These are phyloP conservation scores for Pichia nanzhaoensis DNA, from an alignment of 805 yeast genomes.

Conservation along the genomic window DNA sequence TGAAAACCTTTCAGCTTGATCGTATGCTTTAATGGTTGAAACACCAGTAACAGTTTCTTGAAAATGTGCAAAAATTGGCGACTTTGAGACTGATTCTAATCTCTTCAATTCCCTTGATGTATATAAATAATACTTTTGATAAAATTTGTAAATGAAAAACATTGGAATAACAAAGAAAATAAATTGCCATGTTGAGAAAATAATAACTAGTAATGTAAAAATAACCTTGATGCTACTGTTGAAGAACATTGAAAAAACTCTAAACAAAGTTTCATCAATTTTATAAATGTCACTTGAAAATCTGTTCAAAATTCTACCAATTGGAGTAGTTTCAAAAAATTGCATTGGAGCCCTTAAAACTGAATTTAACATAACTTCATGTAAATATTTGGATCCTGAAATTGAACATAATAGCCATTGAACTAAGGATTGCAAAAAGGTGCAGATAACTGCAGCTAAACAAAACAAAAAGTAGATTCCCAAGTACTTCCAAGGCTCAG, in stretches of 20 bases:
- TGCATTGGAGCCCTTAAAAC: conserved; percentile 91
- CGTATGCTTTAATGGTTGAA: conserved; percentile 67
- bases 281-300: conserved; percentile 88
- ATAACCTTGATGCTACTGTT: conserved; percentile 53
- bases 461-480: conserved; percentile 75
- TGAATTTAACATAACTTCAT: conserved; percentile 60
- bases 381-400: conserved; percentile 71
- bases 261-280: conserved; percentile 71
- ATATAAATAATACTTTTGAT: conserved; percentile 69
- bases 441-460: conserved; percentile 50
- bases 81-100: conserved; percentile 70
- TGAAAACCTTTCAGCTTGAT: conserved; percentile 55
- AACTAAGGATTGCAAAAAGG: conserved; percentile 59
- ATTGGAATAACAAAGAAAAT: conserved; percentile 67
- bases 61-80: conserved; percentile 79
- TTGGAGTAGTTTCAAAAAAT: conserved; percentile 92
- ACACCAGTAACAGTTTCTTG: conserved; percentile 77
- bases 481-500: conserved; percentile 62
- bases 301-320: conserved; percentile 85
- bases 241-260: conserved; percentile 67
- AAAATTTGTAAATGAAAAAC: conserved; percentile 54
- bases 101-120: conserved; percentile 80
- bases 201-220: conserved; percentile 73
- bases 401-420: conserved; percentile 80
- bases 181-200: conserved; percentile 85